These are phyloP conservation scores for Aspergillus hancockii DNA, from an alignment of 495 filamentous ascomycete genomes.

Conservation along the genomic window DNA sequence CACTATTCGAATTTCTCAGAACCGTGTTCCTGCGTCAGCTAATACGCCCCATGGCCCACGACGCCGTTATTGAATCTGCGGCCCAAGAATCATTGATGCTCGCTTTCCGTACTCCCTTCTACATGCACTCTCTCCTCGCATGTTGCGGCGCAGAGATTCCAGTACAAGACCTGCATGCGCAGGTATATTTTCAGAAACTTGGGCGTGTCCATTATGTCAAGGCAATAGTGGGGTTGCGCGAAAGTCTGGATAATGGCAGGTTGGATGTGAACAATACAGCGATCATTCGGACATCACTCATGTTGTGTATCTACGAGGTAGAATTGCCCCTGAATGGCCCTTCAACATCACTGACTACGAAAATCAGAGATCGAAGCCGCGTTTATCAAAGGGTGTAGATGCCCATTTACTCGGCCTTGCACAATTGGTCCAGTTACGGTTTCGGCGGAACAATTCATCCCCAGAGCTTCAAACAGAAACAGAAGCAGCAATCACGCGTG, in stretches of 20 bases:
- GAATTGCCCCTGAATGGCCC: not conserved
- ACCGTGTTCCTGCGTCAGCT: slow-evolving; percentile 22
- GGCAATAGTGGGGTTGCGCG: slow-evolving; percentile 17
- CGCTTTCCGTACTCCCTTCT: slow-evolving; percentile 17
- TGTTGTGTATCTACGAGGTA: slow-evolving; percentile 30
- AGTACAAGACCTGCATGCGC: not conserved
- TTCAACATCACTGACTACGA: not conserved
- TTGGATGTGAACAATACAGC: slow-evolving; percentile 2
- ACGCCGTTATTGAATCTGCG: slow-evolving; percentile 12
- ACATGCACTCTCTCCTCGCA: slow-evolving; percentile 27
- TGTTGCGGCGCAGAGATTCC: slow-evolving; percentile 26
- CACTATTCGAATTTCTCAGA: slow-evolving; percentile 22
- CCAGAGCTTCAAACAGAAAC: not conserved
- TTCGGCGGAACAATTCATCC: not conserved
- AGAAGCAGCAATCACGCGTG: slow-evolving; percentile 16
- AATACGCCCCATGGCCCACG: slow-evolving; percentile 17
- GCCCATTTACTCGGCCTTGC: slow-evolving; percentile 25
- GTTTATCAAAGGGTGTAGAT: slow-evolving; percentile 15
- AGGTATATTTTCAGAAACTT: slow-evolving; percentile 9
- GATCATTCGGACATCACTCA: slow-evolving; percentile 18
- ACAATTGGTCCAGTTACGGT: slow-evolving; percentile 18
- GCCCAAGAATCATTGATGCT: slow-evolving; percentile 16
- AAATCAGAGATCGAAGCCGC: slow-evolving; percentile 19
- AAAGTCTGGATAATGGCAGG: not conserved
- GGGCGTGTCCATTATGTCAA: slow-evolving; percentile 18